phyloP scores from a whole-genome alignment of 805 yeast species.

The Grigorovia humatica region DNA sequence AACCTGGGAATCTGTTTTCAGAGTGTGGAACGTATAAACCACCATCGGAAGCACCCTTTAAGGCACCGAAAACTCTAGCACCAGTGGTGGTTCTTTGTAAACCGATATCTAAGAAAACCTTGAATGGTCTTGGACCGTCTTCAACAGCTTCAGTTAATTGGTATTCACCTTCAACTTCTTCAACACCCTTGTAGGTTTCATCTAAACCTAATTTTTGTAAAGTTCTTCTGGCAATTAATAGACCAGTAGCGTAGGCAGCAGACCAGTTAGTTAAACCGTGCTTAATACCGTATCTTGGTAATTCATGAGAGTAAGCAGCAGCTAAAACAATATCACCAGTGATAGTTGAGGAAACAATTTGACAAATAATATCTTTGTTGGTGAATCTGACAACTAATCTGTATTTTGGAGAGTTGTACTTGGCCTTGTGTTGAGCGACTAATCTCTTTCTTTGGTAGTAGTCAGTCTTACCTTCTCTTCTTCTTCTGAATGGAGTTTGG shows the following conservation, averaged over 20 bases:
- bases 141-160: conserved; percentile 98
- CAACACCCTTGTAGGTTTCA: conserved; percentile 97
- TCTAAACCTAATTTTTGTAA: conserved; percentile 95
- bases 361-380: conserved; percentile 98
- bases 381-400: conserved; percentile 99
- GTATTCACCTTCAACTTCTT: conserved; percentile 99
- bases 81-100: conserved; percentile 99
- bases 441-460: conserved; percentile 99
- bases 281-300: conserved; percentile 93
- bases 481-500: conserved; percentile 99
- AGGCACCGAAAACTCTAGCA: conserved; percentile 98
- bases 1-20: conserved; percentile 99
- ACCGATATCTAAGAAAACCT: conserved; percentile 98
- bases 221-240: conserved; percentile 97
- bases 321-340: conserved; percentile 93
- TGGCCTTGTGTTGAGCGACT: conserved; percentile 99
- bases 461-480: conserved; percentile 99
- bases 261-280: conserved; percentile 99
- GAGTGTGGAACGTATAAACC: conserved; percentile 99
- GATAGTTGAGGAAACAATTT: conserved; percentile 92
- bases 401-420: conserved; percentile 98
- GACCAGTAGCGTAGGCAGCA: conserved; percentile 98
- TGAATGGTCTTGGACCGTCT: conserved; percentile 99
- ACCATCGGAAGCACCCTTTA: conserved; percentile 99
- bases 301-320: conserved; percentile 98